These are phyloP conservation scores for Trametes coccinea DNA, from an alignment of 768 basidiomycete genomes.

Conservation along the genomic window DNA sequence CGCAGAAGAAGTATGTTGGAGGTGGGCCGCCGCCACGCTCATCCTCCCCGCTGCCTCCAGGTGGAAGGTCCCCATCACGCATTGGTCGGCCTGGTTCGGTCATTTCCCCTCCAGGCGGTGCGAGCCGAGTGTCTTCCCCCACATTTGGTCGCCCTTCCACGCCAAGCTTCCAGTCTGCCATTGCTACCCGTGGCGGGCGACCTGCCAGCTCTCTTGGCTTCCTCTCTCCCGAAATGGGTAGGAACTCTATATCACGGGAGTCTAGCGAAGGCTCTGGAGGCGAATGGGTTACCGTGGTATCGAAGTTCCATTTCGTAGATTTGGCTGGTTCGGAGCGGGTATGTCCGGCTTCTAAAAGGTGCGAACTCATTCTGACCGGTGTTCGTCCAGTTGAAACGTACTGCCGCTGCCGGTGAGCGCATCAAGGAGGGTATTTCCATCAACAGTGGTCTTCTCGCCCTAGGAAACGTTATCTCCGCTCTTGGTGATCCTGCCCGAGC, in stretches of 20 bases:
- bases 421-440: slow-evolving; percentile 99
- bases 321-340: slow-evolving; percentile 95
- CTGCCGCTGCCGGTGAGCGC: slow-evolving; percentile 92
- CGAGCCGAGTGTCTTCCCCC: slow-evolving; percentile 67
- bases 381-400: slow-evolving; percentile 81
- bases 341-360: slow-evolving; percentile 31
- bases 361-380: slow-evolving; percentile 18
- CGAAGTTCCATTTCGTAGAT: slow-evolving; percentile 99
- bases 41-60: slow-evolving; percentile 72
- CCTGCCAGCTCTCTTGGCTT: slow-evolving; percentile 81
- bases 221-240: slow-evolving; percentile 53
- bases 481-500: slow-evolving; percentile 91
- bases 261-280: slow-evolving; percentile 55
- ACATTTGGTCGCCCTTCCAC: slow-evolving; percentile 77
- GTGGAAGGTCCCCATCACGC: slow-evolving; percentile 74
- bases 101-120: slow-evolving; percentile 45
- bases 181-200: slow-evolving; percentile 63
- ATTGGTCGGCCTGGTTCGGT: slow-evolving; percentile 83
- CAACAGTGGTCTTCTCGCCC: slow-evolving; percentile 92
- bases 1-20: slow-evolving; percentile 85
- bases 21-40: slow-evolving; percentile 69
- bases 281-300: slow-evolving; percentile 88
- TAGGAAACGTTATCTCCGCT: slow-evolving; percentile 98
- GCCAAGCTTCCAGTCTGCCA: slow-evolving; percentile 75
- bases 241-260: slow-evolving; percentile 24